Evolutionary conservation across 2,329 filamentous ascomycete genomes (phyloP).

Genomic region (Calonectria hawksworthii): DNA sequence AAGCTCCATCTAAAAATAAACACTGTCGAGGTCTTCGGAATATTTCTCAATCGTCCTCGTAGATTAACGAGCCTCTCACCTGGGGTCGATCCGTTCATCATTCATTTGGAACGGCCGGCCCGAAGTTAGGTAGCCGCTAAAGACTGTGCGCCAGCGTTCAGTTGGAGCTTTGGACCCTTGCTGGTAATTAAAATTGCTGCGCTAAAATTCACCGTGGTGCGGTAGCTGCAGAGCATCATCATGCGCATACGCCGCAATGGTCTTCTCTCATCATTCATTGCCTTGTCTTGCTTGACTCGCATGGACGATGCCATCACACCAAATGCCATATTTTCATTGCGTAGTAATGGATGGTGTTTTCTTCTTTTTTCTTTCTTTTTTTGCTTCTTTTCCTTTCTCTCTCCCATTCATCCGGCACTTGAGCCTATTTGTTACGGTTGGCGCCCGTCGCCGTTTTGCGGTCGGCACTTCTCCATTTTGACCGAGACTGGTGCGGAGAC

Average conservation of each 20-base stretch:
- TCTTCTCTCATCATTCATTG: not conserved
- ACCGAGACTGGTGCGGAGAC: not conserved
- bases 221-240: not conserved
- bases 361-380: too few relatives aligned
- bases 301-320: not conserved
- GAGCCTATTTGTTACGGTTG: not conserved
- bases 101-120: constrained; percentile 4
- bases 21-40: not conserved
- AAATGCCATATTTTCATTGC: not conserved
- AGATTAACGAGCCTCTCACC: not conserved
- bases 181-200: not conserved
- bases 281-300: not conserved
- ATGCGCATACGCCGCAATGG: not conserved
- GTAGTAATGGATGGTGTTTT: not conserved
- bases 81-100: not conserved
- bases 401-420: not conserved
- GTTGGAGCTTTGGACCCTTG: constrained; percentile 2
- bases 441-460: not conserved
- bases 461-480: not conserved
- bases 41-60: not conserved
- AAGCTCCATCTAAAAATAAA: not conserved
- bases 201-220: not conserved
- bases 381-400: not conserved
- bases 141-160: not conserved
- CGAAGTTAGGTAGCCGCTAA: not conserved